Evolutionary conservation across 176 grass and related monocot species (phyloP), one percentile per base, ranked within the genome.

Genomic region (Phragmites australis): DNA sequence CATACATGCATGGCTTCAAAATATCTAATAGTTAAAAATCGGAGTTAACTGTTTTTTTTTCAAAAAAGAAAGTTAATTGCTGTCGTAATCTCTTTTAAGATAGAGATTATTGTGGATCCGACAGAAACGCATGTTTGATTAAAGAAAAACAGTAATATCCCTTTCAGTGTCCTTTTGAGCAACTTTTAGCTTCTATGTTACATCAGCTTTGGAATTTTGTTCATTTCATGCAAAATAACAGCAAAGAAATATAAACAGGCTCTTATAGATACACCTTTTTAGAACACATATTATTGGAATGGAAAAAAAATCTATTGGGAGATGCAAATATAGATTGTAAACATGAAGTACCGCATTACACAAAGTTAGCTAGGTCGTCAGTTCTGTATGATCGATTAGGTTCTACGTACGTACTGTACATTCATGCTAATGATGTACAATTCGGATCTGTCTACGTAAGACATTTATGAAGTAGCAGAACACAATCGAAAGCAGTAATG

Each of bases 31-130:
- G 56, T 57, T 74, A 43, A 78, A 49, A 65, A 65, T 1, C 55
- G 44, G 39, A 14, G 31, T 64, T 53, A 66, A 34, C 12, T 16
- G 4, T 45, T 45, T 49, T 49, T 49, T 16, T 49, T 15, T 41
- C 8, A 56, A 74, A 10, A 26, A 56, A 41, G 56, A 56, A 3
- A 39, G 31, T 64, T 80, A 78, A 34, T 13, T 12, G 7, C 65
- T 80, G 81, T 80, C 75, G 29, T 27, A 50, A 37, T 84, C 81
- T 61, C 31, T 72, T 84, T 79, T 74, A 52, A 32, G 67, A 79
- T n/a, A 22, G 43, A 46, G 44, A 68, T 61, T 60, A 52, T 8
- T 39, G 29, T 59, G 46, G 4, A 79, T 52, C 60, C 51, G 43
- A 79, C 57, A 50, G 41, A 76, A 52, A 65, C 22, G 34, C 39